These are phyloP conservation scores for Dacryopinax primogenitus DNA, from an alignment of 768 basidiomycete species.

Conservation along the genomic window DNA sequence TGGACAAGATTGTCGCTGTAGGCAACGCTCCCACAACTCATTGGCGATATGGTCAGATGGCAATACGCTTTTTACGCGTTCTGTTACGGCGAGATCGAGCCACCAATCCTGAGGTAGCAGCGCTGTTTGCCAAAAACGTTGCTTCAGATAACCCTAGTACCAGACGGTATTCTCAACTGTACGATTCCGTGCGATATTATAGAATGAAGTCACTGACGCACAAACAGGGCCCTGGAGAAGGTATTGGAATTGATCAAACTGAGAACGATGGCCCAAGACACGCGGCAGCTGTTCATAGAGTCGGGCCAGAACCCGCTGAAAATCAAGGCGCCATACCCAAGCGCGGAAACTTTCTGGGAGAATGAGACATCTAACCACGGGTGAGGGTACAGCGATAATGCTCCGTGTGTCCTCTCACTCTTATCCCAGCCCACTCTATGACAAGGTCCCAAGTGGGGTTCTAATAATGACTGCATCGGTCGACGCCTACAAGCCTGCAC, in stretches of 20 bases:
- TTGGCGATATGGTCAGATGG: conserved; percentile 66
- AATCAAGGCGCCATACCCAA: conserved; percentile 14
- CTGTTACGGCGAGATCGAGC: conserved; percentile 56
- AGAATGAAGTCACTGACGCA: not conserved
- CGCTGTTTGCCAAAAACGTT: not conserved
- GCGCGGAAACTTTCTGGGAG: not conserved
- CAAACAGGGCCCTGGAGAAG: not conserved
- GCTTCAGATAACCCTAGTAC: not conserved
- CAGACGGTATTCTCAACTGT: not conserved
- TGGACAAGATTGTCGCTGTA: conserved; percentile 39
- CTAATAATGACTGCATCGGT: conserved; percentile 54
- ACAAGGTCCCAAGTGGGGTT: conserved; percentile 69
- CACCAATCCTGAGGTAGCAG: conserved; percentile 9
- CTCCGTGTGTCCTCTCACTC: too few species aligned
- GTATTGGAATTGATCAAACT: not conserved
- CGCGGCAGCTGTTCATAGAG: conserved; percentile 19
- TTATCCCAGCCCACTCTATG: conserved; percentile 39
- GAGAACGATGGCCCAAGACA: not conserved
- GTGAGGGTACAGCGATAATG: too few species aligned
- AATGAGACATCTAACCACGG: conserved; percentile 20
- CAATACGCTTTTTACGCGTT: conserved; percentile 52
- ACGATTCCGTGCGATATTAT: not conserved
- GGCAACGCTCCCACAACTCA: conserved; percentile 52
- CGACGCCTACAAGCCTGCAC: conserved; percentile 42
- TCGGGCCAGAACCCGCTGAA: conserved; percentile 23